Evolutionary conservation across 768 basidiomycete genomes (phyloP).

Genomic region (Trametes meyenii): DNA sequence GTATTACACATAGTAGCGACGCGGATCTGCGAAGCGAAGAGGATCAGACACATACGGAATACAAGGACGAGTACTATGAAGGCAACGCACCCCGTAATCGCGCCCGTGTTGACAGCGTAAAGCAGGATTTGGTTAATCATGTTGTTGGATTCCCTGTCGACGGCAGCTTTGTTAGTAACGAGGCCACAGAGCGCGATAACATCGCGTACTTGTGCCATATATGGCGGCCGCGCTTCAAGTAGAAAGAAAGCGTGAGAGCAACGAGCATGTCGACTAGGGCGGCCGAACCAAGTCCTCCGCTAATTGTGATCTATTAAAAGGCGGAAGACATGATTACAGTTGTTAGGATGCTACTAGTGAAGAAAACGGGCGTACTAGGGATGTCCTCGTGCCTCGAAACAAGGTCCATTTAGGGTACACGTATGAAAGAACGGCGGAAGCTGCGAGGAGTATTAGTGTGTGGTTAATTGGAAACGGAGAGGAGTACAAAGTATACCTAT

Average conservation of each 20-base stretch:
- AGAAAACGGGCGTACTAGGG: constrained; percentile 1
- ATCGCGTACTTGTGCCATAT: constrained; percentile 3
- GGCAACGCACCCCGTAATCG: constrained; percentile 14
- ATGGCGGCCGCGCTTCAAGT: constrained; percentile 10
- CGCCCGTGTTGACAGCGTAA: constrained; percentile 21
- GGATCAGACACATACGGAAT: neutral
- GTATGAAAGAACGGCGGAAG: constrained; percentile 14
- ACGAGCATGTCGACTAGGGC: constrained; percentile 22
- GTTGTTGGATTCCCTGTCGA: constrained; percentile 14
- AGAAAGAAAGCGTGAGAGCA: constrained; percentile 14
- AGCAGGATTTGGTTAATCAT: constrained; percentile 20
- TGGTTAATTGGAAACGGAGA: neutral
- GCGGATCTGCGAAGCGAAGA: constrained; percentile 3
- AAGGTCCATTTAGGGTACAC: constrained; percentile 4
- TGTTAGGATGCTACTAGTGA: too few relatives aligned
- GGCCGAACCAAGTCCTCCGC: constrained; percentile 21
- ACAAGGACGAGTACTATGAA: neutral
- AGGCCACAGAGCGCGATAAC: neutral
- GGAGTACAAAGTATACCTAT: neutral
- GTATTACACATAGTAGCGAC: constrained; percentile 16
- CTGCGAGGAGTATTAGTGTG: neutral
- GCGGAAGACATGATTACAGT: neutral
- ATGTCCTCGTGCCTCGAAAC: constrained; percentile 1
- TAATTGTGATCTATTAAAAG: constrained; percentile 7
- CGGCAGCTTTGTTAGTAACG: neutral